Percentiles rank a stretch among this genome's conserved stretches.
These are phyloP conservation scores for Patellifolia procumbens DNA, from an alignment of 179 eudicot species.

Conservation along the genomic window DNA sequence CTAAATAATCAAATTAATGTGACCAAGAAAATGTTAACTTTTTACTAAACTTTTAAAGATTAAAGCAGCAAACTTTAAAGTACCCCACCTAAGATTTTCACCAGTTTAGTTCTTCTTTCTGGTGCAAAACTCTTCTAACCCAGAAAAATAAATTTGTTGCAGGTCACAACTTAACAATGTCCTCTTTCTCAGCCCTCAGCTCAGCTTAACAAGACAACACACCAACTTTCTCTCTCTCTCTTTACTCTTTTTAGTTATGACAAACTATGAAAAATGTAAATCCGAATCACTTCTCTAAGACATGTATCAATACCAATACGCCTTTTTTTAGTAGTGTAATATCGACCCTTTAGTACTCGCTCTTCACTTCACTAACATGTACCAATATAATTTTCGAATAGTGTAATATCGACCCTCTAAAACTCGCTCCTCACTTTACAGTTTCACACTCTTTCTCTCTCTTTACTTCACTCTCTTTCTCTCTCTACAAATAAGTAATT, in stretches of 20 bases:
- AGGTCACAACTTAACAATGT: background rate
- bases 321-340: too few relatives aligned
- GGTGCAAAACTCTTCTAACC: background rate
- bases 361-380: too few relatives aligned
- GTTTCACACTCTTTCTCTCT: background rate
- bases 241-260: background rate
- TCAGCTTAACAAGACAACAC: background rate
- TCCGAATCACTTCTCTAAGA: too few relatives aligned
- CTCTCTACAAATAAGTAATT: background rate
- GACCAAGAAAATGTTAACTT: background rate
- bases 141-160: background rate
- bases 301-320: too few relatives aligned
- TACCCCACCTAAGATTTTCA: constrained; percentile 10
- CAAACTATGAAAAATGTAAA: too few relatives aligned
- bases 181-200: background rate
- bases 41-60: constrained; percentile 4
- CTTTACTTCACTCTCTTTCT: background rate
- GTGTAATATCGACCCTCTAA: too few relatives aligned
- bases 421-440: background rate
- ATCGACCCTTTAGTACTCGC: too few relatives aligned
- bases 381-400: too few relatives aligned
- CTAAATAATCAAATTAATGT: constrained; percentile 7
- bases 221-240: background rate
- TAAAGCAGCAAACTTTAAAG: constrained; percentile 9
- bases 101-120: background rate